Base-by-base conservation (phyloP, 2,329 filamentous ascomycete species). In the Talaromyces sp. region DNA sequence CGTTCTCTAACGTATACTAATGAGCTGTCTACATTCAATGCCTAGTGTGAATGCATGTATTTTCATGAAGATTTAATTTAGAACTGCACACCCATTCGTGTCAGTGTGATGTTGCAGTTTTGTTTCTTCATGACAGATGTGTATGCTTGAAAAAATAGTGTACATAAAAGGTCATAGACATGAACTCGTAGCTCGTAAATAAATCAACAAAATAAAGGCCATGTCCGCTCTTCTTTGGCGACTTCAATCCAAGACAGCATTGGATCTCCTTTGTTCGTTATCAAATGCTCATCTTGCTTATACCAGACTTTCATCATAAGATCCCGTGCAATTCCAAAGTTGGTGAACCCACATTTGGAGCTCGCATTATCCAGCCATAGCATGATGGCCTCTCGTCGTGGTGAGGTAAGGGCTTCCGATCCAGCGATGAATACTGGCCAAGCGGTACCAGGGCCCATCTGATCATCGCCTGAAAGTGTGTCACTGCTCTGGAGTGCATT, bases 341-440 rank as follows among this genome's bases (percentile, higher is more conserved):
- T 53, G 4, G 61, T 54, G 46, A 66, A 67, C 1, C 65, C 63
- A 13, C 60, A 65, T 2, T 52, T 53, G 2, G 58, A 52, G 13
- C 61, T 63, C 5, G 60, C 67, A 22, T 53, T 60, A n/a, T 70
- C 63, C 2, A 71, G 19, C 57, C 63, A 63, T 2, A 14, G 35
- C 24, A 60, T 39, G 1, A 71, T 57, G 1, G 57, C 58, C 22
- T 65, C 56, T 16, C 66, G 54, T 17, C 63, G 54, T 4, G 54
- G 8, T 0, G 49, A 11, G 0, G 64, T 62, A 9, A 67, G 58
- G 1, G 73, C 73, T 49, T 76, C 73, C 29, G 70, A 74, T n/a
- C 70, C 73, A 5, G 73, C 73, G 45, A 76, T 71, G 36, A 76
- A 76, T 1, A 65, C 67, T 2, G 73, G 72, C 73, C 73, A 76